Evolutionary conservation across 2,329 filamentous ascomycete genomes (phyloP).

Genomic region (Calonectria pteridis): DNA sequence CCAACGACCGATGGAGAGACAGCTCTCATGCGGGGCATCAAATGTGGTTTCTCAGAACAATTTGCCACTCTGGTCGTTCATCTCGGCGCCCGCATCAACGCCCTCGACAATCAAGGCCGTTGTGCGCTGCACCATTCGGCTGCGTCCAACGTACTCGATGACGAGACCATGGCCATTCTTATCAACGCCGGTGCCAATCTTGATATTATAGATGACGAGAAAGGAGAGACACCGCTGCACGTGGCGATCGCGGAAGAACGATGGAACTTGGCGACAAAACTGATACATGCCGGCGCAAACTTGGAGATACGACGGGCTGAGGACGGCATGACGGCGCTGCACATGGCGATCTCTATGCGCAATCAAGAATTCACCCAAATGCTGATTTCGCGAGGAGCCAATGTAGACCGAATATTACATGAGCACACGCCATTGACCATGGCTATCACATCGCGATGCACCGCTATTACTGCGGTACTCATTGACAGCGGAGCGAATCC

Average conservation of each 20-base stretch:
- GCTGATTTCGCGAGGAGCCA: constrained; percentile 43
- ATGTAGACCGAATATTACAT: constrained; percentile 41
- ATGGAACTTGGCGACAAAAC: constrained; percentile 39
- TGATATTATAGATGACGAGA: constrained; percentile 39
- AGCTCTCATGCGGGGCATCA: constrained; percentile 44
- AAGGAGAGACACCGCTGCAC: constrained; percentile 43
- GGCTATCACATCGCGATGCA: constrained; percentile 44
- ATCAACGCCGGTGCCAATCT: constrained; percentile 42
- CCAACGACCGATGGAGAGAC: constrained; percentile 44
- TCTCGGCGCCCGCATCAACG: constrained; percentile 39
- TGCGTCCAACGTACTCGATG: constrained; percentile 43
- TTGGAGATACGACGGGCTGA: constrained; percentile 40
- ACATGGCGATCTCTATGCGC: constrained; percentile 43
- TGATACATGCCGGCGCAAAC: constrained; percentile 44
- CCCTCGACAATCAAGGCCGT: constrained; percentile 42
- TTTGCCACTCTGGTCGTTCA: constrained; percentile 43
- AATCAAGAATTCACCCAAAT: constrained; percentile 45
- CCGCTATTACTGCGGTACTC: constrained; percentile 42
- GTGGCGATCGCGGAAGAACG: constrained; percentile 40
- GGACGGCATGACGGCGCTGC: constrained; percentile 44
- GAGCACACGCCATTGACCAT: constrained; percentile 45
- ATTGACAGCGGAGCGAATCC: constrained; percentile 43
- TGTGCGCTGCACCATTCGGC: constrained; percentile 45
- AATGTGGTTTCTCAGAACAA: constrained; percentile 45
- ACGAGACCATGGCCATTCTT: constrained; percentile 40